phyloP scores from a whole-genome alignment of 352 stramenopile genomes.

The Phytopythium delawarense region DNA sequence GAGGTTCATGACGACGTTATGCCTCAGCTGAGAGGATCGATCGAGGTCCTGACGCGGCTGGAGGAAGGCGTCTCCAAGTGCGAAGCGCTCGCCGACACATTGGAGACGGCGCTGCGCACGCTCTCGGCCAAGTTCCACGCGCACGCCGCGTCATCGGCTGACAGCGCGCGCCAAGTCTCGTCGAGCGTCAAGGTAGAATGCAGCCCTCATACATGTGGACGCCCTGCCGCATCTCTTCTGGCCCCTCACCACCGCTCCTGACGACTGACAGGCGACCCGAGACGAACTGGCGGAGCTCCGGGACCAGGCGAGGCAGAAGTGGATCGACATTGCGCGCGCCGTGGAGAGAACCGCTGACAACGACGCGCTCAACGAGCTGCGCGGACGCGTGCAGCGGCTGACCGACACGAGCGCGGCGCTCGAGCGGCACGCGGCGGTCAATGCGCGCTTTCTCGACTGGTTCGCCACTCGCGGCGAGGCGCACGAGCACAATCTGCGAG shows the following conservation, averaged over 20 bases:
- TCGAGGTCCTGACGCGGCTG: constrained; percentile 13
- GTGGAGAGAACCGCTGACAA: not conserved
- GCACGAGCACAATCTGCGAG: constrained; percentile 67
- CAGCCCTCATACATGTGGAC: not conserved
- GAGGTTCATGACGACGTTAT: not conserved
- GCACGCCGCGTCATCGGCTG: constrained; percentile 1
- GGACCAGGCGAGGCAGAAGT: not conserved
- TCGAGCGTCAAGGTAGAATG: not conserved
- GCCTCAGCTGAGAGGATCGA: not conserved
- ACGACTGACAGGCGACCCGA: not conserved
- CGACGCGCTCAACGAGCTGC: constrained; percentile 10
- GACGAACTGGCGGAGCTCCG: not conserved
- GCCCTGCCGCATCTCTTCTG: not conserved
- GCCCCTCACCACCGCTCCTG: not conserved
- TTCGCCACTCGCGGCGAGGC: constrained; percentile 61
- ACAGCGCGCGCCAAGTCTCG: constrained; percentile 1
- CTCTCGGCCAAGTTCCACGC: constrained; percentile 39
- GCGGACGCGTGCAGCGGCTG: constrained; percentile 7
- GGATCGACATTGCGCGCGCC: not conserved
- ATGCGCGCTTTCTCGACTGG: constrained; percentile 70
- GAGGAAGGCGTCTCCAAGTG: constrained; percentile 13
- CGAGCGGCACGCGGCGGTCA: constrained; percentile 41
- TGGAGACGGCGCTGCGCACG: constrained; percentile 20
- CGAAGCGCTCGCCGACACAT: constrained; percentile 15
- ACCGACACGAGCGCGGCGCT: constrained; percentile 21